phyloP scores from a whole-genome alignment of 129 eudicot species.

The Lactuca sativa region DNA sequence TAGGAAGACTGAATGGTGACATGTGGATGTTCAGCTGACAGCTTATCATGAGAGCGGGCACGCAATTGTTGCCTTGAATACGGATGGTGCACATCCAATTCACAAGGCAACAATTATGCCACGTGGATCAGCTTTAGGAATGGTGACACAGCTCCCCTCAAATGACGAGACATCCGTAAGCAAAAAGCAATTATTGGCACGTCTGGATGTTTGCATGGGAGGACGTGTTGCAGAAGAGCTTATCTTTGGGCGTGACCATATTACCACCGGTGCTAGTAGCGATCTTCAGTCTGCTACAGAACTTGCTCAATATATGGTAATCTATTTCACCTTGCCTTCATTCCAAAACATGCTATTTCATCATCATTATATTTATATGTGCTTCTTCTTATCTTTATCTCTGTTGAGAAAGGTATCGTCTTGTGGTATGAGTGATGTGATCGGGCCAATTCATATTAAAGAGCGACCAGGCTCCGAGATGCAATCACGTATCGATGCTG shows the following conservation, averaged over 20 bases:
- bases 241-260: conserved; percentile 76
- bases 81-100: conserved; percentile 94
- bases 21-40: conserved; percentile 55
- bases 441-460: conserved; percentile 89
- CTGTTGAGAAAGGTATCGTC: conserved; percentile 55
- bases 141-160: conserved; percentile 96
- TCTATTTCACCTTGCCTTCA: no score
- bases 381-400: conserved; percentile 1
- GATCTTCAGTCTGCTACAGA: conserved; percentile 84
- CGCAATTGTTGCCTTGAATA: conserved; percentile 90
- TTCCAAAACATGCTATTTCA: neutral
- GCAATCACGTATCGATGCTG: conserved; percentile 97
- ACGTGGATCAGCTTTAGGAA: conserved; percentile 92
- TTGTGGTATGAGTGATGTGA: conserved; percentile 94
- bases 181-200: conserved; percentile 85
- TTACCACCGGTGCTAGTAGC: conserved; percentile 92
- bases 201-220: conserved; percentile 98
- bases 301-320: conserved; percentile 92
- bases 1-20: neutral
- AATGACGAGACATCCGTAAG: conserved; percentile 87
- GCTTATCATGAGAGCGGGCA: conserved; percentile 99
- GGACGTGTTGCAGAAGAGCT: conserved; percentile 98
- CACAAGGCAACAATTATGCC: conserved; percentile 97
- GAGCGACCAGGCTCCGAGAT: conserved; percentile 89
- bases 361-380: conserved; percentile 1